phyloP scores from a whole-genome alignment of 108 stramenopile species.

The Schizochytrium sp. region DNA sequence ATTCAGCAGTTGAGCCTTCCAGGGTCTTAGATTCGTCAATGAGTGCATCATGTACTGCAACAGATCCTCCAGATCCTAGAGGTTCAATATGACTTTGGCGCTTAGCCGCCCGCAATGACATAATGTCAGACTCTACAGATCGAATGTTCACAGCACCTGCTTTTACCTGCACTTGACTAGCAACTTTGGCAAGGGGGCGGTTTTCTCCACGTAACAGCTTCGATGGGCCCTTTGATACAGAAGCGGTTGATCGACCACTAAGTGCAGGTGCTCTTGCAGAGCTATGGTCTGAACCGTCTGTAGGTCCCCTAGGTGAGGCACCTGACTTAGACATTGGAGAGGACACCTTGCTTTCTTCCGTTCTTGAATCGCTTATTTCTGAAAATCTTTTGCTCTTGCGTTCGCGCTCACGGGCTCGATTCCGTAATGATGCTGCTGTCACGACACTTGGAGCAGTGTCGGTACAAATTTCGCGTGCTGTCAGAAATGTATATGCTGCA shows the following conservation, averaged over 20 bases:
- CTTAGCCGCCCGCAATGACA: conserved; percentile 1
- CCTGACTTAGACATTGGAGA: background rate
- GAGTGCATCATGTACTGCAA: background rate
- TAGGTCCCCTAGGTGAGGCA: background rate
- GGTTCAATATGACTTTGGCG: background rate
- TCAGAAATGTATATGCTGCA: conserved; percentile 14
- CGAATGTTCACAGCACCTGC: conserved; percentile 2
- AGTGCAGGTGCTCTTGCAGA: background rate
- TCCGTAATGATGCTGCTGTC: background rate
- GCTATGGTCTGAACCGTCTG: background rate
- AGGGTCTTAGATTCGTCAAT: conserved; percentile 40
- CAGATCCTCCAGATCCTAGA: background rate
- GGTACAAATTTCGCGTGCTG: background rate
- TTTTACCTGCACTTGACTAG: background rate
- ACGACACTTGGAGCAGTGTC: background rate
- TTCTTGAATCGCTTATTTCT: background rate
- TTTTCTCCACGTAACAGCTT: conserved; percentile 35
- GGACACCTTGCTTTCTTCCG: background rate
- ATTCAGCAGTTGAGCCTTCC: background rate
- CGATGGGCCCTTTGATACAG: background rate
- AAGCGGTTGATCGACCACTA: background rate
- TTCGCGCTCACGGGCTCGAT: background rate
- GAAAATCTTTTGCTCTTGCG: background rate
- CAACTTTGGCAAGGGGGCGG: background rate
- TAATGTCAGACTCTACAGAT: background rate